Conservation (phyloP, 2,329 filamentous ascomycete genomes). For the Claviceps quebecensis region DNA sequence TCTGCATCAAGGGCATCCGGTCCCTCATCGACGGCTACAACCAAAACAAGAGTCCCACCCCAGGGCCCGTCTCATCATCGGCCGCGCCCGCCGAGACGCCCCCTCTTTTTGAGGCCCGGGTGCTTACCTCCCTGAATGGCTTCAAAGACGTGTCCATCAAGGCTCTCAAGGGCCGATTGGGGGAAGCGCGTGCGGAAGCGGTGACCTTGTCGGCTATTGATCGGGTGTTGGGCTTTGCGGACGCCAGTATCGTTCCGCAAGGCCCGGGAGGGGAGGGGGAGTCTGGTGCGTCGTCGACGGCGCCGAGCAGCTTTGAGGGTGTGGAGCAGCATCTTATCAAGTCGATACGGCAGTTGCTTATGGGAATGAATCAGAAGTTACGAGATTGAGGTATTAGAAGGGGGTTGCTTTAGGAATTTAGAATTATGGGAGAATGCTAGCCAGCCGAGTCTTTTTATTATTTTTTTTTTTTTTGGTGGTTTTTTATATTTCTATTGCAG, state of each 20-base stretch:
- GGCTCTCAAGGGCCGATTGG: conserved; percentile 26
- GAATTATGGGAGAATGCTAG: too few species aligned
- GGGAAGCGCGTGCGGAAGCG: conserved; percentile 28
- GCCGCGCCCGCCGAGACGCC: conserved; percentile 11
- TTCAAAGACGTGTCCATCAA: conserved; percentile 33
- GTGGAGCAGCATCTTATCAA: conserved; percentile 28
- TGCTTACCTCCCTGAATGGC: conserved; percentile 26
- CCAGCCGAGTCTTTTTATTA: not conserved
- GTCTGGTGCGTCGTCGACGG: not conserved
- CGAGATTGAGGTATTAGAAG: conserved; percentile 5
- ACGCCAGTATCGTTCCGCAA: conserved; percentile 26
- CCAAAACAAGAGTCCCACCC: conserved; percentile 22
- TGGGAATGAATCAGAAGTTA: conserved; percentile 26
- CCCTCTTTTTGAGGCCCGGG: conserved; percentile 23
- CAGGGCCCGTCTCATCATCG: conserved; percentile 5
- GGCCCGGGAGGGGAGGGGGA: conserved; percentile 19
- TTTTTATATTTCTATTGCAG: too few species aligned
- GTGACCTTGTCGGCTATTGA: conserved; percentile 37
- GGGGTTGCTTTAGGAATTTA: not conserved
- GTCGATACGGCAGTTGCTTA: conserved; percentile 24
- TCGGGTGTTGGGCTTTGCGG: conserved; percentile 33
- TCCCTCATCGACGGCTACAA: conserved; percentile 28
- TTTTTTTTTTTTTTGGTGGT: not conserved
- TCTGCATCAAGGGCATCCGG: conserved; percentile 29
- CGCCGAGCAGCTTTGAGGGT: conserved; percentile 21